Conservation (phyloP, 352 stramenopile species). For the Discostella stelligera region DNA sequence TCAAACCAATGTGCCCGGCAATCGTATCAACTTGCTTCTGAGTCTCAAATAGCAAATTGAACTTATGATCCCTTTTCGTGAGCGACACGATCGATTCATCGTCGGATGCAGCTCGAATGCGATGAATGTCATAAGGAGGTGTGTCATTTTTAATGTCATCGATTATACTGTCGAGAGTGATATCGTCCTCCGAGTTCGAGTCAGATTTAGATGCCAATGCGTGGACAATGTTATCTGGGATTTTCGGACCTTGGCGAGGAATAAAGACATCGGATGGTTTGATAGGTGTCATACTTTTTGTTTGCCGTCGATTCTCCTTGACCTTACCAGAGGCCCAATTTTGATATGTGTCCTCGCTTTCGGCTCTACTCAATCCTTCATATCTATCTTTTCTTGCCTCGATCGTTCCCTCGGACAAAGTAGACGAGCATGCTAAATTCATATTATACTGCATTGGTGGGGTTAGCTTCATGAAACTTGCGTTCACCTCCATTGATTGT, state of each 20-base stretch:
- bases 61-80: slow-evolving; percentile 15
- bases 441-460: not conserved
- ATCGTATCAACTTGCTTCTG: slow-evolving; percentile 28
- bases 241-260: not conserved
- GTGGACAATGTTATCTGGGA: not conserved
- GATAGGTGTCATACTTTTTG: not conserved
- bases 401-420: slow-evolving; percentile 12
- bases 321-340: not conserved
- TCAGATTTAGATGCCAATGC: slow-evolving; percentile 6
- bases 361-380: not conserved
- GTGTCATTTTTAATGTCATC: slow-evolving; percentile 1
- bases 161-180: slow-evolving; percentile 1
- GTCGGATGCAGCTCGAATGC: slow-evolving; percentile 20
- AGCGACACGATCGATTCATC: slow-evolving; percentile 22
- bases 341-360: not conserved
- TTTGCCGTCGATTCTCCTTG: not conserved
- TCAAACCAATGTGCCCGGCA: slow-evolving; percentile 34
- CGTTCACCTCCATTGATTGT: not conserved
- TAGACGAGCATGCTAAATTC: slow-evolving; percentile 23
- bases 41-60: slow-evolving; percentile 6
- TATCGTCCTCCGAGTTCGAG: slow-evolving; percentile 15
- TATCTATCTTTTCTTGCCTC: not conserved
- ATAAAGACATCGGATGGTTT: slow-evolving; percentile 25
- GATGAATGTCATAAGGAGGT: slow-evolving; percentile 1
- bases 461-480: not conserved